A percentile compares a stretch with the other conserved stretches of the same genome.
These are phyloP conservation scores for Termitomyces sp. DNA, from an alignment of 768 basidiomycete genomes.

Conservation along the genomic window DNA sequence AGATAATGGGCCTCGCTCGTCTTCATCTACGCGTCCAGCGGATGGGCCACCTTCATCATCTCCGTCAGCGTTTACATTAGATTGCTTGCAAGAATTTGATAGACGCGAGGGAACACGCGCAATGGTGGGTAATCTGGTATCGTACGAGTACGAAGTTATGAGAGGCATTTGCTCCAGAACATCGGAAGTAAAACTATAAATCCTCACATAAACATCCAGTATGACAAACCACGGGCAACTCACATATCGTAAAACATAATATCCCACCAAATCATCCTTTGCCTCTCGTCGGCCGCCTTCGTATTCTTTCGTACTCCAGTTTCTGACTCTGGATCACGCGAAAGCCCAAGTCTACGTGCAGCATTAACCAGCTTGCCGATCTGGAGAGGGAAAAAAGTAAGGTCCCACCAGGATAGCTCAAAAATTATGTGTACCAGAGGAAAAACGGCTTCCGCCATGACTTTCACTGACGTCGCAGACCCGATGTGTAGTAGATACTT, in stretches of 20 bases:
- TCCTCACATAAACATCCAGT: neutral
- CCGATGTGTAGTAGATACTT: constrained; percentile 24
- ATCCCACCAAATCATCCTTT: constrained; percentile 68
- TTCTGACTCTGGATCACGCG: constrained; percentile 51
- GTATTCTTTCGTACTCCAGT: constrained; percentile 1
- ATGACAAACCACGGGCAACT: constrained; percentile 23
- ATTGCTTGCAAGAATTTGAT: neutral
- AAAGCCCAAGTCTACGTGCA: constrained; percentile 60
- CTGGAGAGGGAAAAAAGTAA: constrained; percentile 24
- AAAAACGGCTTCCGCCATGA: constrained; percentile 23
- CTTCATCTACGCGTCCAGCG: neutral
- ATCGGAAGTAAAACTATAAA: constrained; percentile 64
- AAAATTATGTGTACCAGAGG: constrained; percentile 32
- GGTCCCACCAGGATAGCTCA: neutral
- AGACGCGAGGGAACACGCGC: constrained; percentile 20
- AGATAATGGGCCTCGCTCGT: neutral
- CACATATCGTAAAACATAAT: constrained; percentile 74
- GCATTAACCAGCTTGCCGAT: constrained; percentile 67
- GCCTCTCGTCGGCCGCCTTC: constrained; percentile 12
- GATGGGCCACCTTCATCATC: neutral
- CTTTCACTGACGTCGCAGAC: constrained; percentile 1
- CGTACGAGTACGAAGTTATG: constrained; percentile 49
- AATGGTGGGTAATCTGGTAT: constrained; percentile 50
- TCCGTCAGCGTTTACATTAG: neutral
- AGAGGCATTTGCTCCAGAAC: constrained; percentile 58